Evolutionary conservation across 768 basidiomycete species (phyloP).

Genomic region (Russula lepida): DNA sequence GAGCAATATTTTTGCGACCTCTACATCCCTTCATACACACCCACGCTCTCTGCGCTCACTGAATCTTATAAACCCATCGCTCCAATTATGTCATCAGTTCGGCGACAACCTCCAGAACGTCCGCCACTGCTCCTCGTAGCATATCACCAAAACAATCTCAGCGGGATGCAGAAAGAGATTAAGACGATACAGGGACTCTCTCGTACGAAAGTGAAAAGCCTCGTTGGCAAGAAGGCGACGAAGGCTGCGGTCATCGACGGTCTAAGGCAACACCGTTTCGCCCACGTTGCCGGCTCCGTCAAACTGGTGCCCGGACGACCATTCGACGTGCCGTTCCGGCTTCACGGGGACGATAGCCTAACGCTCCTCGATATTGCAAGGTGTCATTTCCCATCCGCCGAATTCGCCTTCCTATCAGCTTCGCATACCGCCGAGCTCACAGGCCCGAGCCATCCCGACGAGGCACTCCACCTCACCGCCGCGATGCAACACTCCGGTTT

Average conservation of each 20-base stretch:
- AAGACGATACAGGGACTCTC: neutral
- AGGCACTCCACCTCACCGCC: constrained; percentile 13
- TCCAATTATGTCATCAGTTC: neutral
- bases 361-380: constrained; percentile 1
- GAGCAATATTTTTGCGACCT: constrained; percentile 4
- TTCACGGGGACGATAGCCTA: neutral
- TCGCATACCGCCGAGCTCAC: constrained; percentile 4
- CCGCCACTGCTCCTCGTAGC: neutral
- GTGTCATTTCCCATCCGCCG: neutral
- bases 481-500: constrained; percentile 19
- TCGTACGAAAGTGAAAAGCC: neutral
- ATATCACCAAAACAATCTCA: neutral
- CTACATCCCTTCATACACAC: constrained; percentile 2
- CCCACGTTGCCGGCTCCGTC: constrained; percentile 9
- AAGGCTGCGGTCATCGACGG: neutral
- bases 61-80: neutral
- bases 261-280: neutral
- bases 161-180: neutral
- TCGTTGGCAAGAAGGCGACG: neutral
- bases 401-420: constrained; percentile 8
- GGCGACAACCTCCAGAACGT: neutral
- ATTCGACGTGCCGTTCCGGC: neutral
- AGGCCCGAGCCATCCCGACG: neutral
- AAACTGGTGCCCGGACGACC: neutral
- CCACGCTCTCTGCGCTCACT: neutral